A percentile compares a stretch with the other conserved stretches of the same genome.
phyloP scores from a whole-genome alignment of 2,329 filamentous ascomycete species.

The Penicillium sp. region DNA sequence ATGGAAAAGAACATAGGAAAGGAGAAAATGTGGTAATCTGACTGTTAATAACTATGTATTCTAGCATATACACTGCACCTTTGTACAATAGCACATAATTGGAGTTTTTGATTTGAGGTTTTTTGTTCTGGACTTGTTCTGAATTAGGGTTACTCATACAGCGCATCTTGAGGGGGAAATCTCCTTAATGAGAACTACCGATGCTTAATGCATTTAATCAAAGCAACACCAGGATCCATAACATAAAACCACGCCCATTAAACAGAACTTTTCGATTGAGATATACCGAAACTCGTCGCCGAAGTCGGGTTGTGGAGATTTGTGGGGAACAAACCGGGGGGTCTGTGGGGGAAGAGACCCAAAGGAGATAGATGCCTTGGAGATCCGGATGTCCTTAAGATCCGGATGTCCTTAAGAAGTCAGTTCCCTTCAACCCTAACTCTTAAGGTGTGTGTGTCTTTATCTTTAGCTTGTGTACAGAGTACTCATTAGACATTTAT shows the following conservation, averaged over 20 bases:
- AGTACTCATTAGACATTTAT: neutral
- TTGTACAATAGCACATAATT: slow-evolving; percentile 15
- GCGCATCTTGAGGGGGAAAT: neutral
- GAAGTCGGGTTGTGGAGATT: neutral
- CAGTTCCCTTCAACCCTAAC: neutral
- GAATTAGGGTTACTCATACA: neutral
- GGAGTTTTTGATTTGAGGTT: neutral
- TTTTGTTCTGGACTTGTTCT: neutral
- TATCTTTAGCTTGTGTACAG: neutral
- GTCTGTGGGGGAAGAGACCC: slow-evolving; percentile 10
- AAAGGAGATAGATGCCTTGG: neutral
- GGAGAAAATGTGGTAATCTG: slow-evolving; percentile 18
- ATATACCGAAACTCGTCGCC: slow-evolving; percentile 8
- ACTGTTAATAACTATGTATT: slow-evolving; percentile 15
- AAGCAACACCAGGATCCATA: neutral
- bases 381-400: neutral
- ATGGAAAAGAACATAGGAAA: neutral
- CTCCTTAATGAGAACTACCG: neutral
- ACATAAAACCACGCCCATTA: neutral
- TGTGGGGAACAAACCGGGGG: slow-evolving; percentile 13
- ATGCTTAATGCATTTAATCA: neutral
- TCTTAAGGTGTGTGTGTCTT: neutral
- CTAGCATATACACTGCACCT: slow-evolving; percentile 11
- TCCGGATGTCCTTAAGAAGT: neutral
- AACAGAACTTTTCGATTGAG: neutral